Conservation (phyloP, 306 rosid genomes). For the Trichosanthes truncata region DNA sequence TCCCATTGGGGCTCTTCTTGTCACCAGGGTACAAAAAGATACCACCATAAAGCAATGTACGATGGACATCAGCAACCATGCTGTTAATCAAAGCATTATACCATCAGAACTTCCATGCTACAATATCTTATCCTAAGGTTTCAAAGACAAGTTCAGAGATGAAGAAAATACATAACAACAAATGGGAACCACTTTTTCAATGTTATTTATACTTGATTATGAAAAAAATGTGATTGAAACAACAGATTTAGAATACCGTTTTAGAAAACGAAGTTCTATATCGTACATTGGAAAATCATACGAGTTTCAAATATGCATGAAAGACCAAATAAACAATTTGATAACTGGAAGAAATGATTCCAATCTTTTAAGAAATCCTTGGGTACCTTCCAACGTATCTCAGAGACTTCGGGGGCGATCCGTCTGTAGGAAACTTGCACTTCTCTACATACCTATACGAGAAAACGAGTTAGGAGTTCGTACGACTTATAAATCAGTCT, state of each 20-base stretch:
- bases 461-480: constrained; percentile 13
- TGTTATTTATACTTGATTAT: not conserved
- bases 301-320: not conserved
- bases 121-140: not conserved
- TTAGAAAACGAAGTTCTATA: not conserved
- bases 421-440: constrained; percentile 89
- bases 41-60: constrained; percentile 96
- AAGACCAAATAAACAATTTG: not conserved
- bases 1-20: constrained; percentile 92
- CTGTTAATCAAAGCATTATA: constrained; percentile 31
- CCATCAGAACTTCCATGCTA: not conserved
- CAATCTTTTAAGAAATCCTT: not conserved
- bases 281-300: not conserved
- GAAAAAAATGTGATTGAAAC: not conserved
- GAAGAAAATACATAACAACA: not conserved
- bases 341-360: not conserved
- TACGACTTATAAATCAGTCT: not conserved
- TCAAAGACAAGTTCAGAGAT: not conserved
- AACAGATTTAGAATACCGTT: not conserved
- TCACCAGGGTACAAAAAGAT: constrained; percentile 94
- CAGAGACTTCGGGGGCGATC: constrained; percentile 80
- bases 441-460: constrained; percentile 55
- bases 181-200: not conserved
- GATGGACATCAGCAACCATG: constrained; percentile 99
- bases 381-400: constrained; percentile 92